Conservation (phyloP, 306 rosid genomes). For the Cyclanthera cordifolia region DNA sequence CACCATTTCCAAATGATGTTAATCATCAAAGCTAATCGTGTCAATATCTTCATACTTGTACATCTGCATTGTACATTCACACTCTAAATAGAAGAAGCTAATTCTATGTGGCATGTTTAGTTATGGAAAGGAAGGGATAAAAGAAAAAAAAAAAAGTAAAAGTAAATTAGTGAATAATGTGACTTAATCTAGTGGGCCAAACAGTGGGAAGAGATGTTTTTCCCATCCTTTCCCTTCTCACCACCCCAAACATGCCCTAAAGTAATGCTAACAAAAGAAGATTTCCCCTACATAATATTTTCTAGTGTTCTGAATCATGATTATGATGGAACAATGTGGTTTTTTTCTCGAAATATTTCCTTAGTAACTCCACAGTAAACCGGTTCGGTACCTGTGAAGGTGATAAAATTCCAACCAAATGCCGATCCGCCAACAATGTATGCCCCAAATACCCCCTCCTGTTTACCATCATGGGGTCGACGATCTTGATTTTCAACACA, state of each 20-base stretch:
- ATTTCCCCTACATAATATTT: constrained; percentile 1
- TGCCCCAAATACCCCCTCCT: constrained; percentile 24
- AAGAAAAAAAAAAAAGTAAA: too few relatives aligned
- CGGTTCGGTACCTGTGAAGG: constrained; percentile 36
- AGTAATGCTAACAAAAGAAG: neutral
- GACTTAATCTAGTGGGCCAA: too few relatives aligned
- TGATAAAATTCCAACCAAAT: constrained; percentile 80
- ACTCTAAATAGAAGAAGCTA: neutral
- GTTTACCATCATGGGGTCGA: constrained; percentile 8
- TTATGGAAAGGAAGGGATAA: too few relatives aligned
- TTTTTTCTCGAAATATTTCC: constrained; percentile 40
- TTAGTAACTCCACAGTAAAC: constrained; percentile 64
- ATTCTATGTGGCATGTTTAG: too few relatives aligned
- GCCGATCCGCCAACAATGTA: constrained; percentile 86
- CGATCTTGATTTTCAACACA: constrained; percentile 22
- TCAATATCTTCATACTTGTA: neutral
- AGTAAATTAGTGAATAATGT: too few relatives aligned
- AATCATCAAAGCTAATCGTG: neutral
- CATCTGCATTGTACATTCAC: neutral
- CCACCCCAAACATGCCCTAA: neutral
- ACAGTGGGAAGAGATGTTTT: too few relatives aligned
- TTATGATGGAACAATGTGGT: neutral
- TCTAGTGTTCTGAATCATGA: constrained; percentile 6
- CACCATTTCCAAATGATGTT: neutral
- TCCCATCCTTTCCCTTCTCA: too few relatives aligned